Evolutionary conservation across 1,139 yeast genomes (phyloP), one percentile per base, ranked within the genome.

Genomic region (Waltiozyma solani): DNA sequence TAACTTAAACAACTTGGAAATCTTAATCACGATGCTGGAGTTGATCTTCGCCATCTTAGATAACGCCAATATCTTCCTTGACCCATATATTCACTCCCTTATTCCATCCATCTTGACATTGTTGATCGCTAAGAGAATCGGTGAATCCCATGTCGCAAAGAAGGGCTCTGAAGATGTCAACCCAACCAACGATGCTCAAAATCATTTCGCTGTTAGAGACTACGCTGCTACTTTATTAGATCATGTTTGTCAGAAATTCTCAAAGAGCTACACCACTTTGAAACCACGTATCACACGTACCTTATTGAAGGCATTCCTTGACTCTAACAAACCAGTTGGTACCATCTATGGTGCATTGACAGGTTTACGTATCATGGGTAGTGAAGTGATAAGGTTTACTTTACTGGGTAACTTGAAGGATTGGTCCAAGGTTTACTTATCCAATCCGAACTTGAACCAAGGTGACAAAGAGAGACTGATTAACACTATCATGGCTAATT

Each of bases 211-310:
- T 2, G 77, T 91, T 7, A 73, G 99, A 46, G 95, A 84, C 52
- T 80, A 85, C 57, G 91, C 97, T 2, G 89, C 96, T 1, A 76
- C 89, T 31, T 66, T 93, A 44, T 67, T 93, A 33, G 80, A 81
- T 41, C 83, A 81, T 51, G 79, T 91, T 17, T 74, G 89, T 40
- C 70, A 74, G 40, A 75, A 78, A 19, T 93, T 83, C 58, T 95
- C 95, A 31, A 80, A 85, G 33, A 77, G 93, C 2, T 89, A 89
- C 58, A 81, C 93, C 23, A 84, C 96, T 1, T 70, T 93, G 51
- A 84, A 87, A 53, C 97, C 98, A 25, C 73, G 98, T 46, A 93
- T 91, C 6, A 87, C 97, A 2, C 72, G 98, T 58, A 93, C 98
- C 1, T 66, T 93, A 42, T 67, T 93, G 42, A 78, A 95, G 51